Percentiles rank a stretch among this genome's conserved stretches.
Evolutionary conservation across 176 grass and related monocot species (phyloP).

Genomic region (Cenchrus fungigraminus): DNA sequence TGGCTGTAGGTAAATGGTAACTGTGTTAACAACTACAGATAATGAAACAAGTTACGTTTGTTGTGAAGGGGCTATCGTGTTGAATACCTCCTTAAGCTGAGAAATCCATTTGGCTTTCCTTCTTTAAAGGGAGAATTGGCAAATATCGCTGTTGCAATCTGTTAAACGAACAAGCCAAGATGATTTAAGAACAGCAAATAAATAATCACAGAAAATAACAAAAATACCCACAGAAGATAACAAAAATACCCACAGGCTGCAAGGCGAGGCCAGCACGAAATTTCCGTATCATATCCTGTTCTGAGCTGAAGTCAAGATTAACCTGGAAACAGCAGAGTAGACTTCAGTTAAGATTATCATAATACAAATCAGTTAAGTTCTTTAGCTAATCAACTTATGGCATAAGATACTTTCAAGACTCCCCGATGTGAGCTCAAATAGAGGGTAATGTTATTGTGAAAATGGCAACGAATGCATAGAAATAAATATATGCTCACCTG

Average conservation of each 20-base stretch:
- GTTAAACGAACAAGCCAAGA: conserved; percentile 43
- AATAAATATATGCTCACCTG: conserved; percentile 53
- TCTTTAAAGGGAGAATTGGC: conserved; percentile 98
- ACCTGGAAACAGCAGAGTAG: conserved; percentile 57
- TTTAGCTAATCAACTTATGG: not conserved
- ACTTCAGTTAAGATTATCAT: not conserved
- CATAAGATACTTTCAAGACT: not conserved
- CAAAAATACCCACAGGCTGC: conserved; percentile 86
- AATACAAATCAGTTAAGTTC: conserved; percentile 24
- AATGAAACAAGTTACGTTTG: not conserved
- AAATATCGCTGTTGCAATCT: conserved; percentile 99
- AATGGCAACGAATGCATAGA: not conserved
- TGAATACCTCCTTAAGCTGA: conserved; percentile 95
- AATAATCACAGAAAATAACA: conserved; percentile 39
- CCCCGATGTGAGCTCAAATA: conserved; percentile 2
- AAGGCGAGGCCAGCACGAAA: conserved; percentile 81
- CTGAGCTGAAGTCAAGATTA: conserved; percentile 99
- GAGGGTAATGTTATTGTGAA: not conserved
- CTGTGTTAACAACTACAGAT: conserved; percentile 30
- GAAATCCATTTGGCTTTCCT: conserved; percentile 98
- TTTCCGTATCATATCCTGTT: conserved; percentile 96
- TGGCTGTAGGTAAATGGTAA: conserved; percentile 64
- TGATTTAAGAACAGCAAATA: conserved; percentile 21
- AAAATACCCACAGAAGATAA: conserved; percentile 33
- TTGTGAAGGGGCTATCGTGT: conserved; percentile 1